Evolutionary conservation across 2,329 filamentous ascomycete species (phyloP).

Genomic region (Paramyrothecium sp.): DNA sequence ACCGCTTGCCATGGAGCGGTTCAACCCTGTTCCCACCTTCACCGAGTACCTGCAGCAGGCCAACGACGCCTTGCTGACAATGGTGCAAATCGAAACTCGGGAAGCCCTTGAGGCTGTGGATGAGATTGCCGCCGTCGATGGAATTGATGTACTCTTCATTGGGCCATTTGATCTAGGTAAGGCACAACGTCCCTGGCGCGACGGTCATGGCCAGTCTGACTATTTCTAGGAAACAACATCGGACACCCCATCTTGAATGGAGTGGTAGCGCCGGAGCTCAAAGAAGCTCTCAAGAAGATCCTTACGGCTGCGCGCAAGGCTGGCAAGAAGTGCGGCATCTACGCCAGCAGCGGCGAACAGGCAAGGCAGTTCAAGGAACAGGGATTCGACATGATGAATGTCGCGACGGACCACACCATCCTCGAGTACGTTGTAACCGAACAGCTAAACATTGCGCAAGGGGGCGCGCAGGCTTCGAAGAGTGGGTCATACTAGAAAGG

Average conservation of each 20-base stretch:
- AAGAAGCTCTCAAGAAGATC: constrained; percentile 57
- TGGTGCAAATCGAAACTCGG: constrained; percentile 67
- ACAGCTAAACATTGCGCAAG: constrained; percentile 46
- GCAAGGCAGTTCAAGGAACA: constrained; percentile 51
- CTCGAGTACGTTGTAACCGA: constrained; percentile 42
- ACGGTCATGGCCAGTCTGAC: constrained; percentile 6
- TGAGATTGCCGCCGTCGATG: constrained; percentile 58
- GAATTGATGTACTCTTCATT: constrained; percentile 63
- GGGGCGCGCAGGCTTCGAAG: constrained; percentile 32
- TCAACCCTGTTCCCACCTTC: constrained; percentile 40
- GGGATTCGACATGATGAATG: constrained; percentile 62
- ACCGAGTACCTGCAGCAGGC: constrained; percentile 49
- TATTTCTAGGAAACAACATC: constrained; percentile 51
- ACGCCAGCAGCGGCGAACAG: constrained; percentile 54
- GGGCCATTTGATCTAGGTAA: constrained; percentile 65
- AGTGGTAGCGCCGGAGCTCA: constrained; percentile 56
- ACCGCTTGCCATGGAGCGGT: constrained; percentile 41
- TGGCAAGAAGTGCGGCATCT: constrained; percentile 66
- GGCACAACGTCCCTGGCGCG: not conserved
- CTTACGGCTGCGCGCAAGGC: constrained; percentile 56
- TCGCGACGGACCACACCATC: constrained; percentile 54
- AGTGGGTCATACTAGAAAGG: constrained; percentile 39
- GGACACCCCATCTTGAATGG: constrained; percentile 61
- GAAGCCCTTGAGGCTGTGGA: constrained; percentile 61
- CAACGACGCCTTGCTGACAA: constrained; percentile 54